Base-by-base conservation (phyloP, 306 rosid species). In the Trichosanthes truncata region DNA sequence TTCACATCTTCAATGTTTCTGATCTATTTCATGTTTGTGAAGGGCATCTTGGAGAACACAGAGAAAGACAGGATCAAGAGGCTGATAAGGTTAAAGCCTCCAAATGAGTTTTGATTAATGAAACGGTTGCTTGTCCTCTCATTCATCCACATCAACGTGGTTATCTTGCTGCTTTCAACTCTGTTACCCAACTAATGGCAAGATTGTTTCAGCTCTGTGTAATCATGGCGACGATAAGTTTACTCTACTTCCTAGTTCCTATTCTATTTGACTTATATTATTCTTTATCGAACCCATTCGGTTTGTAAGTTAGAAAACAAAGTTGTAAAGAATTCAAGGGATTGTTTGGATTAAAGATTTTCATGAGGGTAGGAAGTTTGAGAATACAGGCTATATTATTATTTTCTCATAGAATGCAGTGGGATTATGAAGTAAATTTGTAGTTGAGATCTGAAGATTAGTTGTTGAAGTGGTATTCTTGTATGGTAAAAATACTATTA, bases 41-140 rank as follows among this genome's bases (percentile, higher is more conserved):
- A 92, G 98, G 97, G 98, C 48, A 85, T 82, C 82, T 85, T 95
- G 86, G 98, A 95, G 87, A 91, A 91, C 78, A 90, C 96, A 5
- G 98, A 95, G 79, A 95, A 92, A 77, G 97, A 95, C 18, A 87
- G 92, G 88, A 89, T 95, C 89, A 95, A 85, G 87, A 89, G 98
- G 84, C 84, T 95, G 88, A 86, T 86, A 80, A 87, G 97, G 90
- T 81, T 92, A 62, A 95, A 87, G 80, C 97, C 97, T 85, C 98
- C 97, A 20, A 88, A 90, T 11, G 97, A 92, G 76, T 87, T 91
- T 80, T 63, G 76, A 62, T 38, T 45, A 45, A 40, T 60, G 73
- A 31, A 33, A 52, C 5, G 53, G 33, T 35, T 36, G 49, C 26
- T 17, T 38, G 5, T 35, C 49, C 48, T 67, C 48, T 67, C 51